Evolutionary conservation across 495 filamentous ascomycete species (phyloP).

Genomic region (Staphylotrichum tortipilum): DNA sequence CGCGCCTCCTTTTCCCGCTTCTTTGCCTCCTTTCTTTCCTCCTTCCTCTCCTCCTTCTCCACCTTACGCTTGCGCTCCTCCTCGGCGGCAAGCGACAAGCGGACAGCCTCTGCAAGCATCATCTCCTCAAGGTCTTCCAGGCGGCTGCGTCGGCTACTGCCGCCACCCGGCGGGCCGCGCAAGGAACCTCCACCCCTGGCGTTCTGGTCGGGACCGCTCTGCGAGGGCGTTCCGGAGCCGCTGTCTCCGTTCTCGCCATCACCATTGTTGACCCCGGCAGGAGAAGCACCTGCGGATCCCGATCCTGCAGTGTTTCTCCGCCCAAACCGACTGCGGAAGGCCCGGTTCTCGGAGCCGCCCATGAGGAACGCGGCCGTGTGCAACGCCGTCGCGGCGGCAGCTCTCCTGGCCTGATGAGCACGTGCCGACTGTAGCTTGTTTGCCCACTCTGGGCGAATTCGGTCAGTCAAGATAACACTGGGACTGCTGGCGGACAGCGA

Average conservation of each 20-base stretch:
- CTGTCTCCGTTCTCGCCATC: slow-evolving; percentile 26
- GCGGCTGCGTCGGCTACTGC: slow-evolving; percentile 50
- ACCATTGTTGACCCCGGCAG: slow-evolving; percentile 21
- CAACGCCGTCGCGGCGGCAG: slow-evolving; percentile 87
- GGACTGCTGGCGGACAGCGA: slow-evolving; percentile 75
- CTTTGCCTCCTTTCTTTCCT: slow-evolving; percentile 58
- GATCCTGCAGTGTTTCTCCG: slow-evolving; percentile 38
- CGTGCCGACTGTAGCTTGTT: slow-evolving; percentile 80
- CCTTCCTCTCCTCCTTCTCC: slow-evolving; percentile 58
- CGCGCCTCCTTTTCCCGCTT: slow-evolving; percentile 76
- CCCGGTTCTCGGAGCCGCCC: slow-evolving; percentile 47
- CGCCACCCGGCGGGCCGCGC: slow-evolving; percentile 11
- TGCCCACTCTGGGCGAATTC: slow-evolving; percentile 87
- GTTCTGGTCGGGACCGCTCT: slow-evolving; percentile 18
- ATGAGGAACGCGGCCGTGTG: slow-evolving; percentile 94
- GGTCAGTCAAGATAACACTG: slow-evolving; percentile 83
- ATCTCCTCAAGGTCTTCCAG: slow-evolving; percentile 90
- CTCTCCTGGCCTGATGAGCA: slow-evolving; percentile 71
- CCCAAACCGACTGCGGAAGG: slow-evolving; percentile 39
- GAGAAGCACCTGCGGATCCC: slow-evolving; percentile 21
- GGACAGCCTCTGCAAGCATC: slow-evolving; percentile 96
- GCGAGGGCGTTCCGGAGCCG: slow-evolving; percentile 18
- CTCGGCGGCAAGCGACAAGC: slow-evolving; percentile 78
- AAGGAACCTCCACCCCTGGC: slow-evolving; percentile 5
- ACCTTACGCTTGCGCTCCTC: slow-evolving; percentile 77